Evolutionary conservation across 108 stramenopile species (phyloP).

Genomic region (Discostella pseudostelligera): DNA sequence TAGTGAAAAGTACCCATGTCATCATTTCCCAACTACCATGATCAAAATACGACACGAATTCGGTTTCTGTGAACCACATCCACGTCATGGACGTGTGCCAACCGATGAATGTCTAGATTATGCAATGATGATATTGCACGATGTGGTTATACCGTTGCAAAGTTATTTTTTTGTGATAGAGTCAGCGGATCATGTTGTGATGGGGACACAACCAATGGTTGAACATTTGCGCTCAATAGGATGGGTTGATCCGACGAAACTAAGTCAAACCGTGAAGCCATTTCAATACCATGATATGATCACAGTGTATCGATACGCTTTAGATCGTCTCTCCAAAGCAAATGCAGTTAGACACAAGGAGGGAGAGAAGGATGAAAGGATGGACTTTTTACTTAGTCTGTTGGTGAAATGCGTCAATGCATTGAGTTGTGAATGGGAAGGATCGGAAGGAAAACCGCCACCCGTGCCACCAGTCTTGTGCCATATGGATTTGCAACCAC

Average conservation of each 20-base stretch:
- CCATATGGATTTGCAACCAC: conserved; percentile 88
- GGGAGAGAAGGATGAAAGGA: conserved; percentile 12
- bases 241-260: background rate
- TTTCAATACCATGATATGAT: conserved; percentile 47
- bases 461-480: conserved; percentile 57
- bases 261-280: conserved; percentile 8
- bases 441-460: conserved; percentile 1
- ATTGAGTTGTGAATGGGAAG: conserved; percentile 33
- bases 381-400: conserved; percentile 16
- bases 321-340: conserved; percentile 10
- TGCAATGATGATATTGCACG: conserved; percentile 50
- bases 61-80: conserved; percentile 89
- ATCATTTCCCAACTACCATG: conserved; percentile 60
- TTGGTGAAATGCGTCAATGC: conserved; percentile 14
- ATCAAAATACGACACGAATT: conserved; percentile 70
- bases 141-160: conserved; percentile 74
- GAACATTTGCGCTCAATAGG: conserved; percentile 5
- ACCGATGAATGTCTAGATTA: conserved; percentile 60
- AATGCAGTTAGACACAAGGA: background rate
- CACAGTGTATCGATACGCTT: conserved; percentile 19
- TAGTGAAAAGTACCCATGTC: conserved; percentile 1
- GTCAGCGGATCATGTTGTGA: conserved; percentile 1
- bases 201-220: background rate
- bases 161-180: conserved; percentile 20
- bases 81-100: conserved; percentile 80